Conservation (phyloP, 2,329 filamentous ascomycete genomes). For the Parascedosporium putredinis region DNA sequence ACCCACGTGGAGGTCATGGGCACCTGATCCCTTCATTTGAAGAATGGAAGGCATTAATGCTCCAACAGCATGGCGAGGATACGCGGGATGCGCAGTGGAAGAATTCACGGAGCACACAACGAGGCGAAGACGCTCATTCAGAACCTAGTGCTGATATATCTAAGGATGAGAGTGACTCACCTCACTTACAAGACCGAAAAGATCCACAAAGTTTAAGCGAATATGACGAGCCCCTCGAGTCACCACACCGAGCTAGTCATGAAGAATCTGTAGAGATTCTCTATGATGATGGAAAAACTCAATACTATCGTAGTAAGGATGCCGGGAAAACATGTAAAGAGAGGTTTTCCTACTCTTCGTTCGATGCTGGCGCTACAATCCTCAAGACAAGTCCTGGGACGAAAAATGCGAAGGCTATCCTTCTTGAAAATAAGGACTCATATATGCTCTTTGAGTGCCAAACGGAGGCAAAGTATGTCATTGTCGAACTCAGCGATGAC, state of each 20-base stretch:
- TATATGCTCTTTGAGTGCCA: constrained; percentile 95
- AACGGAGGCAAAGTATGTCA: constrained; percentile 80
- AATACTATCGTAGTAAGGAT: constrained; percentile 67
- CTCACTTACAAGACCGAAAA: too few species aligned
- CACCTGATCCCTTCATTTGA: constrained; percentile 84
- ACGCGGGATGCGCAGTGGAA: constrained; percentile 36
- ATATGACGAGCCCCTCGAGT: too few species aligned
- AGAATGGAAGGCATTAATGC: constrained; percentile 93
- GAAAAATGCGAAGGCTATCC: constrained; percentile 77
- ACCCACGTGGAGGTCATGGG: constrained; percentile 17
- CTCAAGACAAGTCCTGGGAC: constrained; percentile 80
- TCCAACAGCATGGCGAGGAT: constrained; percentile 72
- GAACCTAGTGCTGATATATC: constrained; percentile 66
- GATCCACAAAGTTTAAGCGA: too few species aligned
- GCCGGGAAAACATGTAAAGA: constrained; percentile 97
- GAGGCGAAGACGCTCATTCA: constrained; percentile 15
- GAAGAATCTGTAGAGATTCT: constrained; percentile 26
- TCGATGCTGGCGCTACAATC: constrained; percentile 89
- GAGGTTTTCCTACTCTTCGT: constrained; percentile 93
- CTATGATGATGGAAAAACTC: constrained; percentile 38
- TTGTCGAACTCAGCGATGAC: constrained; percentile 84
- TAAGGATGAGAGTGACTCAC: constrained; percentile 83
- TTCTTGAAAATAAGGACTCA: constrained; percentile 95
- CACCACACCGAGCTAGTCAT: not conserved
- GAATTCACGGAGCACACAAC: not conserved